Conservation (phyloP, 345 rosid species). For the Lepidium sativum region DNA sequence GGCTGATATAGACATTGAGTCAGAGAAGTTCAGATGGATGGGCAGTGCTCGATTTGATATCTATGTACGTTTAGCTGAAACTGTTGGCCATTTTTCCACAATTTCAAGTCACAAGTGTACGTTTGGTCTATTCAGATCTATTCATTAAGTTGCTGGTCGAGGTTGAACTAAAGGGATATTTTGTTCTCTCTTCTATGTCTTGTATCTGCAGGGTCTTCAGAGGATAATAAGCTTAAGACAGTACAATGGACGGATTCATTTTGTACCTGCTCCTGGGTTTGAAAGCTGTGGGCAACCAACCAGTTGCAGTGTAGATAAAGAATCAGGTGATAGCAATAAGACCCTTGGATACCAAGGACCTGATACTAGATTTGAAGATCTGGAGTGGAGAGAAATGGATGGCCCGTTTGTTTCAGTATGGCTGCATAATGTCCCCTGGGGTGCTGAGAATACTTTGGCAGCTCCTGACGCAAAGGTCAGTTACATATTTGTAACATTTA, state of each 20-base stretch:
- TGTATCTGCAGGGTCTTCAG: conserved; percentile 53
- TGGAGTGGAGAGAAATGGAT: conserved; percentile 66
- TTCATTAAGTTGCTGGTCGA: background rate
- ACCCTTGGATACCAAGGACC: conserved; percentile 56
- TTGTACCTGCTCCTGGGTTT: conserved; percentile 92
- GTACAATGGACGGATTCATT: conserved; percentile 61
- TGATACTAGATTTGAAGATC: conserved; percentile 35
- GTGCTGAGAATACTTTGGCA: conserved; percentile 65
- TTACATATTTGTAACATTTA: background rate
- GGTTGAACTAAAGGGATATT: background rate
- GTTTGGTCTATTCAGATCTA: background rate
- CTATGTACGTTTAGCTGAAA: conserved; percentile 47
- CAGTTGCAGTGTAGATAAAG: conserved; percentile 30
- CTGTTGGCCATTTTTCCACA: background rate
- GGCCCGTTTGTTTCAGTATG: conserved; percentile 94
- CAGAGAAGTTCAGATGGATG: conserved; percentile 95
- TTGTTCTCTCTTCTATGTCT: background rate
- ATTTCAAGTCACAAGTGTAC: background rate
- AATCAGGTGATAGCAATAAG: conserved; percentile 19
- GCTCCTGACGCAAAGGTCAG: conserved; percentile 93
- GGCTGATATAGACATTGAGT: conserved; percentile 94
- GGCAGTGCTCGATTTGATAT: conserved; percentile 80
- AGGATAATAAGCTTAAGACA: conserved; percentile 58
- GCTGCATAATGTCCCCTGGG: conserved; percentile 99
- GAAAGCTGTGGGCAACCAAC: conserved; percentile 64